A percentile compares a stretch with the other conserved stretches of the same genome.
Evolutionary conservation across 768 basidiomycete genomes (phyloP).

Genomic region (Hericium coralloides): DNA sequence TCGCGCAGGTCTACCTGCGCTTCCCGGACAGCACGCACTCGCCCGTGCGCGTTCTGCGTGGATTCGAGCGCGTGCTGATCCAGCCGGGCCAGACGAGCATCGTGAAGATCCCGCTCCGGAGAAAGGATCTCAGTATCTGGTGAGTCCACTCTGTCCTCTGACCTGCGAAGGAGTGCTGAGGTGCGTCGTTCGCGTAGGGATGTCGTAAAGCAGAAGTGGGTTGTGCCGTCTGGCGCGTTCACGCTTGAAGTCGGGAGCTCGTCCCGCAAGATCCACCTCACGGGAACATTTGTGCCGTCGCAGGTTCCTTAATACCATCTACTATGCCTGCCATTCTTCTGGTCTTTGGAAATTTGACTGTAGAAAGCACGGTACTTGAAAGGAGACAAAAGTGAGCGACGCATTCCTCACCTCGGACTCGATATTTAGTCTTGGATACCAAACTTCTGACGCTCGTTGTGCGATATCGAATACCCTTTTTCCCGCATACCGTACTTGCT

Average conservation of each 20-base stretch:
- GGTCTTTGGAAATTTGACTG: no score
- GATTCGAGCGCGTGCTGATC: slow-evolving; percentile 17
- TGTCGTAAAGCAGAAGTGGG: slow-evolving; percentile 25
- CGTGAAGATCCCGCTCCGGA: slow-evolving; percentile 14
- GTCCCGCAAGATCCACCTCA: neutral
- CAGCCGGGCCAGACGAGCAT: slow-evolving; percentile 13
- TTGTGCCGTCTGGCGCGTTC: slow-evolving; percentile 22
- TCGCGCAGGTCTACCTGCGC: slow-evolving; percentile 70
- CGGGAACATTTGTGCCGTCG: slow-evolving; percentile 1
- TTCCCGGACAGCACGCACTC: slow-evolving; percentile 45
- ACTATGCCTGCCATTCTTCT: no score
- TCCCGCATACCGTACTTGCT: no score
- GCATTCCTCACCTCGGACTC: no score
- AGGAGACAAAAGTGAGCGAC: no score
- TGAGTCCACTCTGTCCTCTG: neutral
- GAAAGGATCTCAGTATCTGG: slow-evolving; percentile 23
- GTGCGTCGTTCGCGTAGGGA: slow-evolving; percentile 18
- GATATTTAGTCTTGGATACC: no score
- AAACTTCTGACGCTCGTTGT: no score
- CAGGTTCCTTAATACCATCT: no score
- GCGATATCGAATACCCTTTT: no score
- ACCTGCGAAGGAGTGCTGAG: neutral
- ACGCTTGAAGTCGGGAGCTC: slow-evolving; percentile 20
- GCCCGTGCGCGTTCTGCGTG: slow-evolving; percentile 53
- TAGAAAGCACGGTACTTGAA: no score